Percentiles rank a stretch among this genome's conserved stretches.
These are phyloP conservation scores for Rhizoclosmatium sp. DNA, from an alignment of 192 early-diverging fungal species.

Conservation along the genomic window DNA sequence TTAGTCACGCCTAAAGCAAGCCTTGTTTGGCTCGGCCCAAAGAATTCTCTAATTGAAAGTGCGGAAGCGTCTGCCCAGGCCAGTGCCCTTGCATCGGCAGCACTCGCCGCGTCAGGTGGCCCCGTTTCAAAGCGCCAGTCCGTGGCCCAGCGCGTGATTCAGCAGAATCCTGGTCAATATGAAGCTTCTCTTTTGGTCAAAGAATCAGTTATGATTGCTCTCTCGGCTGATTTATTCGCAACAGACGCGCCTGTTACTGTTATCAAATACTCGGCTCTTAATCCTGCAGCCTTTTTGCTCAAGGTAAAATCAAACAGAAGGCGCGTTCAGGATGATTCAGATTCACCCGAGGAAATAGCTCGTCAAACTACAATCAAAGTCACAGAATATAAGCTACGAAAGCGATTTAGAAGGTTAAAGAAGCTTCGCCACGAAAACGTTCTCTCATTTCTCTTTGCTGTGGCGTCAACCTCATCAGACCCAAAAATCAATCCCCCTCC, in stretches of 20 bases:
- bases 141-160: neutral
- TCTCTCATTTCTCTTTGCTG: constrained; percentile 14
- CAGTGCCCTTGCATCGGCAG: constrained; percentile 7
- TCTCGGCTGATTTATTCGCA: neutral
- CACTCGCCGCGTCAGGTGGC: constrained; percentile 1
- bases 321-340: neutral
- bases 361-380: neutral
- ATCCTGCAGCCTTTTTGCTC: neutral
- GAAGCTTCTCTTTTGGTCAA: neutral
- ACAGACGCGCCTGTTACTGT: neutral
- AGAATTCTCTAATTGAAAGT: neutral
- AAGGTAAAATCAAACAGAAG: neutral
- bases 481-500: neutral
- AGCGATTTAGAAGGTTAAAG: neutral
- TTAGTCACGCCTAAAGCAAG: neutral
- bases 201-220: neutral
- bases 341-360: neutral
- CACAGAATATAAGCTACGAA: neutral
- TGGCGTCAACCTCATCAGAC: neutral
- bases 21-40: constrained; percentile 17
- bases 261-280: neutral
- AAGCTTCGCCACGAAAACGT: constrained; percentile 12
- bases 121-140: neutral
- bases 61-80: constrained; percentile 16
- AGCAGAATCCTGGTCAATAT: neutral